Conservation (phyloP, 192 early-diverging fungal genomes). For the Coemansia sp. region DNA sequence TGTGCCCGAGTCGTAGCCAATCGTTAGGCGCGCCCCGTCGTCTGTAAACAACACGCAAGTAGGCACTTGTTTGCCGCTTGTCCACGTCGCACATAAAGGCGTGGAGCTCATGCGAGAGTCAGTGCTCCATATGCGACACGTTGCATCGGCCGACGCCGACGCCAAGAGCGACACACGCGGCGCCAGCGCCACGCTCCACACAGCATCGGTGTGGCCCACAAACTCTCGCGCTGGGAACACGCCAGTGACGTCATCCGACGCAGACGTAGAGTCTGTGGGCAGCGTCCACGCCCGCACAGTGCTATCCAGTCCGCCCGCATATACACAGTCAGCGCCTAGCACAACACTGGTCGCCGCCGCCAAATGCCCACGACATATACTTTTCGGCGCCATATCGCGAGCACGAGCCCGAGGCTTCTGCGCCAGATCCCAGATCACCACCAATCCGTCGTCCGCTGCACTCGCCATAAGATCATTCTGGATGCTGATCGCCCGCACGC, state of each 20-base stretch:
- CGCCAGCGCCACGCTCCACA: constrained; percentile 46
- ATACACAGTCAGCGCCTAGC: constrained; percentile 15
- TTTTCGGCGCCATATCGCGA: constrained; percentile 12
- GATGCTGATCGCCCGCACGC: constrained; percentile 22
- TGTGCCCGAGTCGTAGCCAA: constrained; percentile 8
- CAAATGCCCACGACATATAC: constrained; percentile 41
- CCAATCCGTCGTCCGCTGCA: constrained; percentile 42
- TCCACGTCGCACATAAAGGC: constrained; percentile 6
- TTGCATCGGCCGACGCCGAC: constrained; percentile 39
- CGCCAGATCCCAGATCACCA: constrained; percentile 43
- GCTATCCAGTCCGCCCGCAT: constrained; percentile 47
- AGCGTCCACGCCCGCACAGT: constrained; percentile 35
- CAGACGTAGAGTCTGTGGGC: constrained; percentile 9
- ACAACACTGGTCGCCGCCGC: constrained; percentile 44
- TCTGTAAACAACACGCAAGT: constrained; percentile 19
- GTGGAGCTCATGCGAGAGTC: not conserved
- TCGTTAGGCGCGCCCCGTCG: constrained; percentile 8
- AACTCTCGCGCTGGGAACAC: constrained; percentile 29
- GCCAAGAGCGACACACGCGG: constrained; percentile 24
- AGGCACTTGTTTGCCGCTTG: not conserved
- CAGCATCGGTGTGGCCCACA: constrained; percentile 33
- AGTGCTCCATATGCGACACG: constrained; percentile 37
- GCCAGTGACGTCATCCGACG: constrained; percentile 9
- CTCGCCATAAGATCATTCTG: constrained; percentile 11
- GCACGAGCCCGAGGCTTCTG: constrained; percentile 1